Evolutionary conservation across 1,284 basidiomycete species (phyloP).

Genomic region (Tetrapyrgos nigripes): DNA sequence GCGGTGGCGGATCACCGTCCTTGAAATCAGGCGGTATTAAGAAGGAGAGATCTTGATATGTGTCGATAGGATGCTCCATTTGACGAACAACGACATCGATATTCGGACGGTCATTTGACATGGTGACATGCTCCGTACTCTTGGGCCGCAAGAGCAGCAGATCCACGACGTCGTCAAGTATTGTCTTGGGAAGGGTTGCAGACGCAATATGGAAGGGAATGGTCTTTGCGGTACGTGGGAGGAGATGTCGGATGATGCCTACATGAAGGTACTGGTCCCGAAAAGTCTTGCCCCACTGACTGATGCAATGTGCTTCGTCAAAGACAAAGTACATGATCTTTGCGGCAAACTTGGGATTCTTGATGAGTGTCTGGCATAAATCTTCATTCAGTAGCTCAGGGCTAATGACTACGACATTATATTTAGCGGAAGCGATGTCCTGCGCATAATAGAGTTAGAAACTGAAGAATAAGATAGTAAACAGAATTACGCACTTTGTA

Average conservation of each 20-base stretch:
- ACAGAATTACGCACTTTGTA: slow-evolving; percentile 18
- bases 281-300: slow-evolving; percentile 36
- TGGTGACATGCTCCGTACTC: slow-evolving; percentile 12
- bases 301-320: slow-evolving; percentile 46
- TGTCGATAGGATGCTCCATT: slow-evolving; percentile 25
- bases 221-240: slow-evolving; percentile 16
- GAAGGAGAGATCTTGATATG: slow-evolving; percentile 33
- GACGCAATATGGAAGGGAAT: slow-evolving; percentile 38
- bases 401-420: slow-evolving; percentile 37
- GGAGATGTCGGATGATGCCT: slow-evolving; percentile 26
- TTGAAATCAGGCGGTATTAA: slow-evolving; percentile 25
- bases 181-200: slow-evolving; percentile 36
- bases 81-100: slow-evolving; percentile 32
- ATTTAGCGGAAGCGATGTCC: slow-evolving; percentile 33
- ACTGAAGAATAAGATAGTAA: no score
- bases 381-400: slow-evolving; percentile 33
- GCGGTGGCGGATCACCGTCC: slow-evolving; percentile 11
- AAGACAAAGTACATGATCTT: slow-evolving; percentile 34
- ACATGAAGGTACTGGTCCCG: slow-evolving; percentile 24
- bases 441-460: slow-evolving; percentile 16
- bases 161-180: slow-evolving; percentile 29
- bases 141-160: slow-evolving; percentile 24
- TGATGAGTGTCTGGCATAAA: slow-evolving; percentile 31
- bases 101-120: slow-evolving; percentile 35
- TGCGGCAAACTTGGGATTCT: slow-evolving; percentile 26